Percentiles rank a stretch among this genome's conserved stretches.
phyloP scores from a whole-genome alignment of 2,329 filamentous ascomycete species.

The Calonectria hongkongensis region DNA sequence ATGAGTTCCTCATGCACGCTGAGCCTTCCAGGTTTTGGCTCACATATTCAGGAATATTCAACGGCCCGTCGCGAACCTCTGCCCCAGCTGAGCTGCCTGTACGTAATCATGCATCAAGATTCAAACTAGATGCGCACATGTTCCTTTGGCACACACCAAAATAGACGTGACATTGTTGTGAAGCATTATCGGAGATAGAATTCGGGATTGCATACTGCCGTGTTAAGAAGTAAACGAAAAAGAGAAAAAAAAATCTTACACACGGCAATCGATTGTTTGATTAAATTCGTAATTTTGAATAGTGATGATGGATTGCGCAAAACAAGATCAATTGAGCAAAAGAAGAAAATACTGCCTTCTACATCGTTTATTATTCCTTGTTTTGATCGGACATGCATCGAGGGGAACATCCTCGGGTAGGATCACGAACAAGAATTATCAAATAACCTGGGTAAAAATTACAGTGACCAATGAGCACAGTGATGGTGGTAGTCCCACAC shows the following conservation, averaged over 20 bases:
- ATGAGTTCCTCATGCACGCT: slow-evolving; percentile 3
- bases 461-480: slow-evolving; percentile 4
- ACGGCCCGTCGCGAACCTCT: slow-evolving; percentile 6
- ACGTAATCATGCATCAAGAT: slow-evolving; percentile 27
- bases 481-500: background rate
- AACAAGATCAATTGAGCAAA: background rate
- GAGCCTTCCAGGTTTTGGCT: slow-evolving; percentile 3
- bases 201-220: background rate
- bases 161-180: background rate
- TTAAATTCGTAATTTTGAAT: background rate
- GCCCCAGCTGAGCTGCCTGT: background rate
- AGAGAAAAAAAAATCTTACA: too few species aligned
- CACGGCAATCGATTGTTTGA: too few species aligned
- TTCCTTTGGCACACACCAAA: background rate
- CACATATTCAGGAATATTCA: background rate
- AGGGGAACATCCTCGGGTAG: too few species aligned
- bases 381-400: background rate
- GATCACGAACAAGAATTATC: slow-evolving; percentile 24
- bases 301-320: background rate
- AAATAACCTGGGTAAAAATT: background rate
- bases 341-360: background rate
- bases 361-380: slow-evolving; percentile 1
- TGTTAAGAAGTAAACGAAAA: too few species aligned
- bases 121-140: background rate
- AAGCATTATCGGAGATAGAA: background rate